phyloP scores from a whole-genome alignment of 169 alveolate genomes.

The Eimeria acervulina region DNA sequence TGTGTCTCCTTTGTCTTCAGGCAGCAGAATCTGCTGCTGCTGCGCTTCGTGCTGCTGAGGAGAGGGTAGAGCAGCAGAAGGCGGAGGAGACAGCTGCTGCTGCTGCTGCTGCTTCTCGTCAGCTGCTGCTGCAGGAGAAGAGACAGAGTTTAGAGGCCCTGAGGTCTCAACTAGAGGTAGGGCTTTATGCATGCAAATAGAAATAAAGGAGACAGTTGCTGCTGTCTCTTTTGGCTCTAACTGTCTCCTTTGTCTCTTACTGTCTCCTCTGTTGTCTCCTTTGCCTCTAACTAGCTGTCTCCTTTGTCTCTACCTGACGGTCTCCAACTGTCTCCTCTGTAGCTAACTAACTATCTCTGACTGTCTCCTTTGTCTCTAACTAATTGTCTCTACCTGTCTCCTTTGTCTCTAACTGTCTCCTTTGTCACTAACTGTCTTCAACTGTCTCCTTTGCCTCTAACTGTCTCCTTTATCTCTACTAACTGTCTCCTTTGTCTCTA shows the following conservation, averaged over 20 bases:
- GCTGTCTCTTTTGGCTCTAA: too few relatives aligned
- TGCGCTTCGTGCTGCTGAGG: neutral
- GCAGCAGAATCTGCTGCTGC: neutral
- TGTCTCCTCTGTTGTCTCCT: neutral
- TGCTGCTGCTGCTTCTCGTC: constrained; percentile 32
- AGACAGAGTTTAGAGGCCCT: neutral
- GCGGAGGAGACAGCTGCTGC: constrained; percentile 11
- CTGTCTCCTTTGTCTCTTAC: neutral
- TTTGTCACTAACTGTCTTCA: too few relatives aligned
- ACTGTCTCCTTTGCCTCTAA: too few relatives aligned
- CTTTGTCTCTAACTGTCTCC: too few relatives aligned
- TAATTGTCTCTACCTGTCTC: too few relatives aligned
- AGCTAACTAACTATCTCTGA: too few relatives aligned
- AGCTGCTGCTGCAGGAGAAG: neutral
- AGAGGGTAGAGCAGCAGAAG: neutral
- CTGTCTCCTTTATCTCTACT: too few relatives aligned
- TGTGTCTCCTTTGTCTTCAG: neutral
- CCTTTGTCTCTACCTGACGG: too few relatives aligned
- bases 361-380: too few relatives aligned
- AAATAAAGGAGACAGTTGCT: neutral
- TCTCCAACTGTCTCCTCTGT: too few relatives aligned
- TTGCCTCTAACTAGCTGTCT: neutral
- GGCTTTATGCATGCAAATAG: neutral
- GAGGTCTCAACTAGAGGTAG: neutral
- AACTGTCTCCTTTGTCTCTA: too few relatives aligned